Evolutionary conservation across 352 stramenopile species (phyloP).

Genomic region (Phytophthora foliorum): DNA sequence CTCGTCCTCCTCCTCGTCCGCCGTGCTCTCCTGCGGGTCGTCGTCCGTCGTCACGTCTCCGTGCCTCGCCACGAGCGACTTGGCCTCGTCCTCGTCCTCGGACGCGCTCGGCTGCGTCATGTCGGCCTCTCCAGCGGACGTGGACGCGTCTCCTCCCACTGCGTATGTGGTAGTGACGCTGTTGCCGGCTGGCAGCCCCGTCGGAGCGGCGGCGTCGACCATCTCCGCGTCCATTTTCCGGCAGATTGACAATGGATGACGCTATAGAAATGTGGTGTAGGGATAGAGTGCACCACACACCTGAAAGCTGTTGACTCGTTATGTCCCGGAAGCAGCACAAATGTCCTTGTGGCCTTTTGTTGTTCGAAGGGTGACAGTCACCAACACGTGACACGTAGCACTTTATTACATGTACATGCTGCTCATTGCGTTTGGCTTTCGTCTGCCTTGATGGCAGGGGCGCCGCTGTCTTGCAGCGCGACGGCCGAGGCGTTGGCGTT

Average conservation of each 20-base stretch:
- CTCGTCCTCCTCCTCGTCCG: conserved; percentile 63
- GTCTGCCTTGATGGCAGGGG: conserved; percentile 4
- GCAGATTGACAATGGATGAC: background rate
- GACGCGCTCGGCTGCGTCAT: conserved; percentile 48
- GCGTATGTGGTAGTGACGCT: background rate
- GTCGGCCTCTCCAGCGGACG: conserved; percentile 30
- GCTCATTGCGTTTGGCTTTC: background rate
- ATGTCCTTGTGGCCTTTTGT: conserved; percentile 16
- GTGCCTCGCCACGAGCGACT: conserved; percentile 15
- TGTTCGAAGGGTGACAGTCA: conserved; percentile 7
- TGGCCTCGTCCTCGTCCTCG: conserved; percentile 51
- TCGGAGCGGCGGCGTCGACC: background rate
- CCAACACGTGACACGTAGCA: no score
- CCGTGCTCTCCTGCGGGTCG: conserved; percentile 50
- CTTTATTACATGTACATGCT: conserved; percentile 9
- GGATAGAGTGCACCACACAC: conserved; percentile 8
- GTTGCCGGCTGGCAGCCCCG: background rate
- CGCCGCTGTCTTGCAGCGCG: background rate
- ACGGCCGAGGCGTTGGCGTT: background rate
- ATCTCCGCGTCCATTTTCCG: conserved; percentile 6
- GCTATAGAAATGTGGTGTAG: background rate
- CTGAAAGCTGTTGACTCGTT: no score
- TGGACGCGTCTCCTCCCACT: background rate
- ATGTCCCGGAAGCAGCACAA: background rate
- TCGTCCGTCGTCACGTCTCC: conserved; percentile 67